Conservation (phyloP, 2,329 filamentous ascomycete genomes). For the Zarea fungicola region DNA sequence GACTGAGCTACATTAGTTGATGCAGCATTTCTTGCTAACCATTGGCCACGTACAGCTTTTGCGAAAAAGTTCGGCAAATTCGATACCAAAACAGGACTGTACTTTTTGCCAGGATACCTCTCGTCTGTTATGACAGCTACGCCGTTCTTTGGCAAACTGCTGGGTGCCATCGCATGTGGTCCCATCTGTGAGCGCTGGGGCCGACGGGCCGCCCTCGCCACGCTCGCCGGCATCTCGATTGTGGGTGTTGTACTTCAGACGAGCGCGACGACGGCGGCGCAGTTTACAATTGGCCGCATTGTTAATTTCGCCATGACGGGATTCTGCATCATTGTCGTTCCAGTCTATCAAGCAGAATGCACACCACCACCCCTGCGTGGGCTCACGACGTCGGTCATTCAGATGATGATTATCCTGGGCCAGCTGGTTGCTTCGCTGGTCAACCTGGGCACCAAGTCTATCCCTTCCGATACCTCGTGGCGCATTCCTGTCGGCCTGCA, state of each 20-base stretch:
- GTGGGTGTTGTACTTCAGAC: slow-evolving; percentile 25
- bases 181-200: slow-evolving; percentile 22
- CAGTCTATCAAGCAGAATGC: slow-evolving; percentile 25
- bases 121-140: slow-evolving; percentile 23
- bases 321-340: slow-evolving; percentile 26
- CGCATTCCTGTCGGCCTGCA: slow-evolving; percentile 39
- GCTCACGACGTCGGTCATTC: slow-evolving; percentile 24
- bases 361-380: slow-evolving; percentile 22
- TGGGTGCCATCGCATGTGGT: slow-evolving; percentile 12
- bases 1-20: no score
- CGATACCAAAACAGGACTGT: slow-evolving; percentile 12
- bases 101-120: slow-evolving; percentile 18
- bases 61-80: slow-evolving; percentile 20
- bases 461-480: slow-evolving; percentile 28
- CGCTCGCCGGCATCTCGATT: slow-evolving; percentile 16
- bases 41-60: slow-evolving; percentile 14
- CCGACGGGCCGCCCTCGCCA: slow-evolving; percentile 19
- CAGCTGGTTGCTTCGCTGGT: slow-evolving; percentile 22
- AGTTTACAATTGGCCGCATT: slow-evolving; percentile 26
- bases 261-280: slow-evolving; percentile 21
- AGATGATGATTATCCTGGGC: slow-evolving; percentile 24
- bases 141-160: slow-evolving; percentile 22
- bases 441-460: slow-evolving; percentile 23
- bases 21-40: neutral
- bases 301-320: slow-evolving; percentile 27